Evolutionary conservation across 1,284 basidiomycete genomes (phyloP).

Genomic region (Tranzscheliella williamsii): DNA sequence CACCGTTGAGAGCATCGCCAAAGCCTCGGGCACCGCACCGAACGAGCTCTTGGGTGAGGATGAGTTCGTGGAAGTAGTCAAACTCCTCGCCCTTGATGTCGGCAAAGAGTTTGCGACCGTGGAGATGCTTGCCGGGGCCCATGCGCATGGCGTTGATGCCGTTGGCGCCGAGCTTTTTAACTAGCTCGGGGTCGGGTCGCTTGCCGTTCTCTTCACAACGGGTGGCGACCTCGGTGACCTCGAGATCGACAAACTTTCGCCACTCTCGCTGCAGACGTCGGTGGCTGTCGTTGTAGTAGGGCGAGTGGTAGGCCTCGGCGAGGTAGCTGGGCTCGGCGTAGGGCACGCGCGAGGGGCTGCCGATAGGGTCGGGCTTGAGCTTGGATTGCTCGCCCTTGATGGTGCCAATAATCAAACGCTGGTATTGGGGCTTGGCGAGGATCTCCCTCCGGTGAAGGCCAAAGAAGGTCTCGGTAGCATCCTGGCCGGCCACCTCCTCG

Average conservation of each 20-base stretch:
- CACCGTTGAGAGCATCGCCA: slow-evolving; percentile 61
- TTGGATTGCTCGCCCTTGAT: slow-evolving; percentile 55
- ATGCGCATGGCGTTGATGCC: slow-evolving; percentile 63
- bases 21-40: slow-evolving; percentile 73
- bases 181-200: slow-evolving; percentile 62
- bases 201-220: slow-evolving; percentile 89
- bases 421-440: slow-evolving; percentile 50
- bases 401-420: slow-evolving; percentile 53
- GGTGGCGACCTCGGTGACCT: slow-evolving; percentile 75
- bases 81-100: slow-evolving; percentile 87
- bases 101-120: slow-evolving; percentile 78
- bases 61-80: slow-evolving; percentile 81
- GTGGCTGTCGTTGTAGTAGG: slow-evolving; percentile 63
- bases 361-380: slow-evolving; percentile 51
- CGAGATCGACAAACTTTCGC: slow-evolving; percentile 69
- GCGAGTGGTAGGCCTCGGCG: slow-evolving; percentile 49
- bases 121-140: slow-evolving; percentile 76
- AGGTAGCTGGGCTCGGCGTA: slow-evolving; percentile 59
- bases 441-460: slow-evolving; percentile 58
- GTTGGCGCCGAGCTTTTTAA: slow-evolving; percentile 61
- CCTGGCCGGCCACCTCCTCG: slow-evolving; percentile 58
- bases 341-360: slow-evolving; percentile 55
- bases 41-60: slow-evolving; percentile 79
- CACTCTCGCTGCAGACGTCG: slow-evolving; percentile 60
- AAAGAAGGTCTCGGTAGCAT: slow-evolving; percentile 59